Evolutionary conservation across 2,329 filamentous ascomycete species (phyloP), one percentile per base, ranked within the genome.

Genomic region (Curvularia sp.): DNA sequence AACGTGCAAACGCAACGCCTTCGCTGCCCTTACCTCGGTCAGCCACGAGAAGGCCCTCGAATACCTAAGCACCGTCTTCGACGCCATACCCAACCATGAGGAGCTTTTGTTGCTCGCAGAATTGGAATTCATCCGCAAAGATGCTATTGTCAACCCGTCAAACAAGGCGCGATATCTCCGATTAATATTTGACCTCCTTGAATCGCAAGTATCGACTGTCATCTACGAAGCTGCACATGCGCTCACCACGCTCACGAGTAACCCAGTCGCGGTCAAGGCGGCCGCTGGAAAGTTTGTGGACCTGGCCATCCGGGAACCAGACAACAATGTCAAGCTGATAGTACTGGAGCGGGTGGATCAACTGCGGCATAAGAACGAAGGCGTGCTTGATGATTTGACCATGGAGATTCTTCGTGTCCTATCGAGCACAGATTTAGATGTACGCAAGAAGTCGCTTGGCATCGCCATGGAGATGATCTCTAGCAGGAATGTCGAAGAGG

Each of bases 251-350:
- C 86, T 99, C 52, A 99, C 95, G 19, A 96, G 87, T 78, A 99
- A 99, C 80, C 94, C 95, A 0, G 95, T 99, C 12, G 95, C 95
- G 18, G 94, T 99, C 59, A 99, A 98, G 81, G 95, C 95, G 25
- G 95, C 95, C 9, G 95, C 95, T 13, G 86, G 87, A 68, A 99
- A 99, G 75, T 95, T 99, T 76, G 97, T 98, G 64, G 95, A 99
- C 78, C 84, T 99, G 8, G 93, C 91, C 75, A 97, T 99, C 76
- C 97, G 96, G 80, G 95, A 98, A 79, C 89, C 95, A 0, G 95
- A 99, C 78, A 99, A 99, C 83, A 99, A 99, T 74, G 95, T 99
- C 64, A 99, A 99, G 81, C 88, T 99, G 45, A 99, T 99, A 68
- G 95, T 99, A 19, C 84, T 99, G 42, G 95, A 98, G 73, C 90